Evolutionary conservation across 2,329 filamentous ascomycete genomes (phyloP), one percentile per base, ranked within the genome.

Genomic region (Aspergillus pseudoterreus): DNA sequence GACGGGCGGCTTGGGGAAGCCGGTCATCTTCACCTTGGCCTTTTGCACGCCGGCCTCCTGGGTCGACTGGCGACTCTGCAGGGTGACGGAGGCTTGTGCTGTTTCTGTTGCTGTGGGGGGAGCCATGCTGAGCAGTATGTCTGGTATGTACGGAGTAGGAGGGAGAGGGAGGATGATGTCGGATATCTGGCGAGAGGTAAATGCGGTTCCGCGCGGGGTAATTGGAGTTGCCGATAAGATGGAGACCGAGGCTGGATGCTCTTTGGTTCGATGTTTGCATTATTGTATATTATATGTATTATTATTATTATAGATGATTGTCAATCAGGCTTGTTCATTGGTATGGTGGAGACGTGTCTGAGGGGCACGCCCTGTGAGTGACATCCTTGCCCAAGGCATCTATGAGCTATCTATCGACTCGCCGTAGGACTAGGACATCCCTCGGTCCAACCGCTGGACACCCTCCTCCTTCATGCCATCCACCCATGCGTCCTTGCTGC

Each of bases 1-100:
- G 3, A 63, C 66, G 1, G 71, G 73, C 17, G 67, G 63, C 5
- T 52, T 55, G 2, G 69, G 69, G 50, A 71, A 63, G 6, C 50
- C 30, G 15, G 39, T 42, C 50, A 66, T 64, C 50, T 68, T 69
- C n/a, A 67, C 55, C 42, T 65, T 68, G 22, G 66, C 57, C 10
- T 61, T 59, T 42, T 63, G 52, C 6, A 57, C 59, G 15, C 56
- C 57, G 4, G 57, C 53, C 5, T 61, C 56, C 36, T 67, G 63
- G 30, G 59, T 54, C 6, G 58, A 61, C 24, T 60, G 54, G 27
- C 55, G 58, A 22, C 22, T 22, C 22, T 22, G 22, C 22, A 22
- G 22, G 22, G 22, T 22, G 22, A 22, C 22, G 22, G 22, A 22
- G 22, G 22, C 22, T 22, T 22, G 5, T 22, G 22, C 22, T 4